Base-by-base conservation (phyloP, 352 stramenopile genomes). In the Pythium guiyangense region DNA sequence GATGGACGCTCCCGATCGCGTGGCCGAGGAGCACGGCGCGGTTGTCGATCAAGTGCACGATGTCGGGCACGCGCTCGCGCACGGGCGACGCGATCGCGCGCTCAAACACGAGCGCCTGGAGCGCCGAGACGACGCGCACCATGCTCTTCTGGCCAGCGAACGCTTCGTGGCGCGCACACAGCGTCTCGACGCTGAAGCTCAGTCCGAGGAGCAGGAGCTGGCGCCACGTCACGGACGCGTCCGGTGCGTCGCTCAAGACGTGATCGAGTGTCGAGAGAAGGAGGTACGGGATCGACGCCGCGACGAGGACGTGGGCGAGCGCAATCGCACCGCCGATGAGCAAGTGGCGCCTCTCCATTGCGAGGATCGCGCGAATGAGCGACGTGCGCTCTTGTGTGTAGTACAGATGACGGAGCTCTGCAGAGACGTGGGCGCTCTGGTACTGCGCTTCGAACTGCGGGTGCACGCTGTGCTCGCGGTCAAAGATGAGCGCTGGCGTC, bases 71-170 rank as follows among this genome's bases (percentile, higher is more conserved):
- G 39, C 69, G 58, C 43, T 73, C 73, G 40, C 11, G n/a, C 22
- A 22, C n/a, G 0, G 48, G 14, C 4, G 9, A n/a, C 10, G 48
- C 48, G 3, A 76, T 67, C 4, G 69, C 73, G 20, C 65, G 71
- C 31, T 76, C 69, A 54, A 76, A 76, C 42, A 76, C 50, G 26
- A 76, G 42, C 44, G 69, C 62, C 2, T 66, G 56, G 12, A 77
- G 25, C 20, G 69, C 66, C 4, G 59, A 60, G 42, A 63, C 61
- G 50, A 77, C 67, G 39, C 39, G 39, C 39, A 43, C 39, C 39
- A 43, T 43, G 39, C 39, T 43, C 14, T 43, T 43, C 39, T 43
- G 14, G 39, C 39, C 39, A 17, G 14, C 14, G 39, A 43, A 43
- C 39, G 39, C 60, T 70, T 73, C 20, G 43, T 48, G 43, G 18